Conservation (phyloP, 179 eudicot species). For the Beta lomatogona region DNA sequence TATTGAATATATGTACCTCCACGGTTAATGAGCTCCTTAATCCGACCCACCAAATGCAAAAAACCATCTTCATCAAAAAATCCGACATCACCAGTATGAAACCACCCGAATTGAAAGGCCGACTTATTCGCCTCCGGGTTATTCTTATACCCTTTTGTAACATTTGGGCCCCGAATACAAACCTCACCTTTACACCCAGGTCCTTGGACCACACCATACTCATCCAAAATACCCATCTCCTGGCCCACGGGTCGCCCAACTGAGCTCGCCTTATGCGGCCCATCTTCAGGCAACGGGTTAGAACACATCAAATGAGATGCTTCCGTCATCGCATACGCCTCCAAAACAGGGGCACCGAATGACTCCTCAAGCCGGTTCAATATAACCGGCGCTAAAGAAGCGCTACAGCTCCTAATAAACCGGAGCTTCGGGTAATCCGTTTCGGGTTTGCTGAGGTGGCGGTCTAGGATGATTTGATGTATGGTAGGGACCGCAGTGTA, state of each 20-base stretch:
- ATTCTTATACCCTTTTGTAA: slow-evolving; percentile 75
- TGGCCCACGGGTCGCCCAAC: slow-evolving; percentile 78
- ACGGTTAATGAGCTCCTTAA: slow-evolving; percentile 81
- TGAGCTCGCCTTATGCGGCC: slow-evolving; percentile 58
- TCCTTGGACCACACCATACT: slow-evolving; percentile 50
- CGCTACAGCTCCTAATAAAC: slow-evolving; percentile 75
- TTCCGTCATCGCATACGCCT: slow-evolving; percentile 87
- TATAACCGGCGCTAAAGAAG: slow-evolving; percentile 63
- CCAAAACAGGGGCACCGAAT: slow-evolving; percentile 69
- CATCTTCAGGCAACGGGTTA: slow-evolving; percentile 68
- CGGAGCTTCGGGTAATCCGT: slow-evolving; percentile 56
- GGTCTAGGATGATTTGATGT: slow-evolving; percentile 66
- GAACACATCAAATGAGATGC: slow-evolving; percentile 77
- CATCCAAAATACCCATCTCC: slow-evolving; percentile 67
- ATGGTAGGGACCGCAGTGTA: slow-evolving; percentile 83
- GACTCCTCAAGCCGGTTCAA: slow-evolving; percentile 63
- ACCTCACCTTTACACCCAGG: slow-evolving; percentile 62
- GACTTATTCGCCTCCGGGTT: slow-evolving; percentile 74
- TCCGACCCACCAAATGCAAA: slow-evolving; percentile 74
- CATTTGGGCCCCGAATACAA: slow-evolving; percentile 76
- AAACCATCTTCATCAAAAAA: slow-evolving; percentile 66
- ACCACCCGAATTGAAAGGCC: slow-evolving; percentile 74
- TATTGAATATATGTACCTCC: slow-evolving; percentile 51
- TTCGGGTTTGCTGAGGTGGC: slow-evolving; percentile 60
- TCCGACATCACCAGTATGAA: slow-evolving; percentile 77